phyloP scores from a whole-genome alignment of 768 basidiomycete species.

The Tricholoma matsutake region DNA sequence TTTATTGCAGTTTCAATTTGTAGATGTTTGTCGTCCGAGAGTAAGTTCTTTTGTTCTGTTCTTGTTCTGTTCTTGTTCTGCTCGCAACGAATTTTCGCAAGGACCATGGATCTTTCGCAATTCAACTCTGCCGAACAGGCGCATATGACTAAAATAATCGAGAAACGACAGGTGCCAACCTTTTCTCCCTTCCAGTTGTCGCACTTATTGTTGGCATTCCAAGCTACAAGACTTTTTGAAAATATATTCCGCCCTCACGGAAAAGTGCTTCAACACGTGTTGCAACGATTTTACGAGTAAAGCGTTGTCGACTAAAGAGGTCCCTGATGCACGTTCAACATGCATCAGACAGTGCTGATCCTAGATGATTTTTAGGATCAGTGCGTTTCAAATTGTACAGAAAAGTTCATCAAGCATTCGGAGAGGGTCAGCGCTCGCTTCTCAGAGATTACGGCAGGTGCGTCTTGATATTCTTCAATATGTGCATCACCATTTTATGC shows the following conservation, averaged over 20 bases:
- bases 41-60: no score
- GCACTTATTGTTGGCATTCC: slow-evolving; percentile 1
- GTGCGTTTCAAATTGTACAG: slow-evolving; percentile 91
- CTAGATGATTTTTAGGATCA: slow-evolving; percentile 54
- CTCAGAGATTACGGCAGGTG: slow-evolving; percentile 89
- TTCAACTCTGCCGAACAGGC: slow-evolving; percentile 91
- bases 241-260: slow-evolving; percentile 92
- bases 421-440: slow-evolving; percentile 91
- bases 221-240: slow-evolving; percentile 99
- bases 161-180: slow-evolving; percentile 85
- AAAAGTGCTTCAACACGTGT: slow-evolving; percentile 94
- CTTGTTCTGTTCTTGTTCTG: no score
- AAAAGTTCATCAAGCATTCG: slow-evolving; percentile 97
- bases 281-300: slow-evolving; percentile 97
- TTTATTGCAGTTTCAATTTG: no score
- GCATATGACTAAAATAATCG: slow-evolving; percentile 92
- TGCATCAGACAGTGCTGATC: background rate
- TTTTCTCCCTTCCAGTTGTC: background rate
- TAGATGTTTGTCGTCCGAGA: no score
- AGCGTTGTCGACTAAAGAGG: slow-evolving; percentile 91
- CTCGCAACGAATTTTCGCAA: background rate
- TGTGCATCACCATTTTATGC: background rate
- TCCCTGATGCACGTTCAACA: slow-evolving; percentile 21
- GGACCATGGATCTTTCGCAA: slow-evolving; percentile 83
- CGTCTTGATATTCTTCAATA: slow-evolving; percentile 23